Evolutionary conservation across 179 eudicot genomes (phyloP).

Genomic region (Patellifolia procumbens): DNA sequence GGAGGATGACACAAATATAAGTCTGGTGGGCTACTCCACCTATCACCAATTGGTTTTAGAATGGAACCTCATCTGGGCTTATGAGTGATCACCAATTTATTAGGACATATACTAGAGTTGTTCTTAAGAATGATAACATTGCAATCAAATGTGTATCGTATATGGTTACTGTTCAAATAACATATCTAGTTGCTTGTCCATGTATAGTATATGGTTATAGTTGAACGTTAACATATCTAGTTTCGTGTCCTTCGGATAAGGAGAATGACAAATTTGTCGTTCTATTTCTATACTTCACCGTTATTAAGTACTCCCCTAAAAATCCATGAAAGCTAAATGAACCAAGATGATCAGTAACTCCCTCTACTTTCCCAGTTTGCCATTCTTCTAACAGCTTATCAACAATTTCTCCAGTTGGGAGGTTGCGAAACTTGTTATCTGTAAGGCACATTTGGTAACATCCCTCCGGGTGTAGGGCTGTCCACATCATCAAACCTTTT

Average conservation of each 20-base stretch:
- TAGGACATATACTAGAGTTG: too few species aligned
- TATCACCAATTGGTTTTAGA: too few species aligned
- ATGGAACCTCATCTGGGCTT: too few species aligned
- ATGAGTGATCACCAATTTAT: too few species aligned
- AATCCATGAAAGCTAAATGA: conserved; percentile 64
- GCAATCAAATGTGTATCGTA: too few species aligned
- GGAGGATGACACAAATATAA: too few species aligned
- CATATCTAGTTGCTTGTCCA: too few species aligned
- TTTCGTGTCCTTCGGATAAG: conserved; percentile 56
- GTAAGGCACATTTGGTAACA: conserved; percentile 96
- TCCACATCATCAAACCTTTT: conserved; percentile 82
- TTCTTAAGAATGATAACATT: too few species aligned
- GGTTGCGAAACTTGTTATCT: conserved; percentile 55
- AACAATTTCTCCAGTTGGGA: conserved; percentile 74
- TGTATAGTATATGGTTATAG: conserved; percentile 32
- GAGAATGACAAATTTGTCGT: conserved; percentile 54
- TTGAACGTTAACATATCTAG: conserved; percentile 64
- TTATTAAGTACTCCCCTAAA: conserved; percentile 64
- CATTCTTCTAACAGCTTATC: conserved; percentile 72
- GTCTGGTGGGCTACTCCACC: too few species aligned
- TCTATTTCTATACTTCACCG: conserved; percentile 42
- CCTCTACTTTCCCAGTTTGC: conserved; percentile 51
- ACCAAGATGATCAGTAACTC: conserved; percentile 62
- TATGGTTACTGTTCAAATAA: too few species aligned
- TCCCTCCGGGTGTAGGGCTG: conserved; percentile 61